phyloP scores from a whole-genome alignment of 306 rosid genomes.

The Quercus cerris region DNA sequence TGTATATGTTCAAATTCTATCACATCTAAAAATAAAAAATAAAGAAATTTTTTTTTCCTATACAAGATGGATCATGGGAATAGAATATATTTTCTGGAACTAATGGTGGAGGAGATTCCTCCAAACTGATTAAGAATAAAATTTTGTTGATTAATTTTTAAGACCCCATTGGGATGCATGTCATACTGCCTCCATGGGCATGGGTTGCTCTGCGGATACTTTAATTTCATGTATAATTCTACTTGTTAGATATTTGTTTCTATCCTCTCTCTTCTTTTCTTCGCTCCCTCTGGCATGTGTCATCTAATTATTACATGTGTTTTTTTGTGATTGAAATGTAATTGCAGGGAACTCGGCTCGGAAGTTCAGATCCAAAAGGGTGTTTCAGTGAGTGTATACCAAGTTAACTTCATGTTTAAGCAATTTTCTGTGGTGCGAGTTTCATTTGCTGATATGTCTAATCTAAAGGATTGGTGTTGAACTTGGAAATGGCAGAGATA shows the following conservation, averaged over 20 bases:
- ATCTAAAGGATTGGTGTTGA: conserved; percentile 3
- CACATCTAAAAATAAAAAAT: no score
- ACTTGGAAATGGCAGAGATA: conserved; percentile 6
- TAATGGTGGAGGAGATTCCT: no score
- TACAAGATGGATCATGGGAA: no score
- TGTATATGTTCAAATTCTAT: no score
- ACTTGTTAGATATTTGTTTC: not conserved
- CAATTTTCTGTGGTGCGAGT: conserved; percentile 29
- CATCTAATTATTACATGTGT: not conserved
- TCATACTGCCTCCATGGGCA: not conserved
- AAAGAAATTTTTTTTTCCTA: no score
- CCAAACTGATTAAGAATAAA: not conserved
- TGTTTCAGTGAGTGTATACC: conserved; percentile 81
- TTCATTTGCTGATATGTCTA: conserved; percentile 19
- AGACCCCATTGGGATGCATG: not conserved
- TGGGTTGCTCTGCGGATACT: not conserved
- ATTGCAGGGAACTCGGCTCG: conserved; percentile 96
- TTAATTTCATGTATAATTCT: not conserved
- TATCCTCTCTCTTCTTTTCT: not conserved
- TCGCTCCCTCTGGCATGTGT: not conserved
- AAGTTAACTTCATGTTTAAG: conserved; percentile 14
- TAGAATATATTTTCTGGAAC: no score
- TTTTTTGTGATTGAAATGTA: conserved; percentile 27
- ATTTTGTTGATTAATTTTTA: not conserved
- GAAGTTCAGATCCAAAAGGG: conserved; percentile 99